Evolutionary conservation across 768 basidiomycete genomes (phyloP).

Genomic region (Amanita pallidorosea): DNA sequence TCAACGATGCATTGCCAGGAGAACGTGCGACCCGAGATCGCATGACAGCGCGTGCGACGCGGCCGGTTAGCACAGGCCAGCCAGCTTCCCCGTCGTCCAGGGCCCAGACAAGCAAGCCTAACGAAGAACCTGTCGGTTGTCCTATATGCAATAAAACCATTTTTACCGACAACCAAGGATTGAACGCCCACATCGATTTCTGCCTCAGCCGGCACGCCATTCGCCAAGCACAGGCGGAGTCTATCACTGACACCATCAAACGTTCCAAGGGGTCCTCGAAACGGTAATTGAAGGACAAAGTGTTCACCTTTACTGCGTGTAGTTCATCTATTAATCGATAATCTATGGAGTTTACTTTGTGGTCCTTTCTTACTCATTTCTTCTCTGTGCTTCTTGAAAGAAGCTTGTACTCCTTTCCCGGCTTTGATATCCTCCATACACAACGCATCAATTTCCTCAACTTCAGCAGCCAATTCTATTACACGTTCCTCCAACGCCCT

Average conservation of each 20-base stretch:
- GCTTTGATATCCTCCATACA: conserved; percentile 68
- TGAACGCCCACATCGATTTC: conserved; percentile 86
- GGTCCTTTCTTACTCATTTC: neutral
- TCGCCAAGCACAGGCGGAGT: conserved; percentile 48
- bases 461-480: conserved; percentile 43
- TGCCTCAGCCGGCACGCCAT: conserved; percentile 78
- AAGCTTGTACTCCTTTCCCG: conserved; percentile 63
- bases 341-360: neutral
- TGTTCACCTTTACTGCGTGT: neutral
- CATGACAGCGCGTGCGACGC: neutral
- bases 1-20: neutral
- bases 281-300: neutral
- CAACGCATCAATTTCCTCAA: conserved; percentile 52
- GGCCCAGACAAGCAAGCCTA: neutral
- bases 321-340: conserved; percentile 3
- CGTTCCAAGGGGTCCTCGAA: neutral
- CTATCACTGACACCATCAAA: conserved; percentile 11
- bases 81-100: neutral
- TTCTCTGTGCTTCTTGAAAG: conserved; percentile 74
- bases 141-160: conserved; percentile 62
- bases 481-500: conserved; percentile 41
- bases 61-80: neutral
- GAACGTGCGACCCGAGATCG: neutral
- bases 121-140: conserved; percentile 36
- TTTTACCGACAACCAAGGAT: conserved; percentile 58